Evolutionary conservation across 345 rosid species (phyloP), one percentile per base, ranked within the genome.

Genomic region (Aquilaria sinensis): DNA sequence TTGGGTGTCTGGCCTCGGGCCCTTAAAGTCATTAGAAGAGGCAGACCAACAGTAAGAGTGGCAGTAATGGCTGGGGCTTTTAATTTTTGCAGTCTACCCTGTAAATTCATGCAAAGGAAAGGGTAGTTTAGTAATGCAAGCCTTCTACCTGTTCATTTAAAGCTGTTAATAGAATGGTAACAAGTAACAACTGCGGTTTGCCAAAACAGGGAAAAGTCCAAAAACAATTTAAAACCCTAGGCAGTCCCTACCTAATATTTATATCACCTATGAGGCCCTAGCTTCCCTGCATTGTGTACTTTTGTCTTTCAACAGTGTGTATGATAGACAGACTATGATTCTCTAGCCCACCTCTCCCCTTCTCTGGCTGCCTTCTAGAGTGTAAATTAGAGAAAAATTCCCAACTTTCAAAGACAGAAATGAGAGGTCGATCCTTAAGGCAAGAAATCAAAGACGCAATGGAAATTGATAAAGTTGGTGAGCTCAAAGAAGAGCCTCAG

Each of bases 181-280:
- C 74, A 73, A 67, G 74, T 68, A 77, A 75, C 74, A 73, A 67
- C 60, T 68, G 76, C 67, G 31, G 70, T 67, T 78, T 84, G 68
- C 83, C 75, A 69, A 75, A 81, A 57, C 41, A 61, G 62, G 80
- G 78, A 80, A 80, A 77, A 82, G 53, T 80, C 86, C 83, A 84
- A 82, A 73, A 77, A 60, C 50, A 63, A 73, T 78, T 66, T 67
- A 67, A 78, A 70, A 70, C 70, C 73, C 75, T 72, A 73, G 65
- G 65, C 76, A 65, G 70, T 68, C 67, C 81, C 67, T 60, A 67
- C 60, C 77, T 75, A 70, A 73, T 77, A 79, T 87, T 84, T 87
- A 84, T 87, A 80, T 57, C 77, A 52, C 81, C 73, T 74, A 72
- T 72, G 68, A 73, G 78, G 67, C 70, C 79, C 48, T 77, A 58